phyloP scores from a whole-genome alignment of 2,329 filamentous ascomycete genomes.

The Botrytis tulipae region DNA sequence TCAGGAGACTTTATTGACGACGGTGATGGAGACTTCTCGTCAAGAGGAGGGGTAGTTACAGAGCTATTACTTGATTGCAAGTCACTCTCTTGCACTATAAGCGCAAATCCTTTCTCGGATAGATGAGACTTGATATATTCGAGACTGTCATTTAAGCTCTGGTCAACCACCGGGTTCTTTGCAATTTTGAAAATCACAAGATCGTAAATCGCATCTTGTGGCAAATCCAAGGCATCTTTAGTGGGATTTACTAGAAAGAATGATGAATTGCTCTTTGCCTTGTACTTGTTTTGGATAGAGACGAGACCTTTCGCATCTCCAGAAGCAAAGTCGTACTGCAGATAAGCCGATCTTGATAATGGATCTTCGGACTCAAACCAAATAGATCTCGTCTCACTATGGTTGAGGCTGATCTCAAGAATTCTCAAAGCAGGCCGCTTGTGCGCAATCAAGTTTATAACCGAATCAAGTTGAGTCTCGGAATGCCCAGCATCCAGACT shows the following conservation, averaged over 20 bases:
- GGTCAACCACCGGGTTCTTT: not conserved
- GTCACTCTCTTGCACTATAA: not conserved
- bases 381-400: constrained; percentile 30
- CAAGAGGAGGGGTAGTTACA: not conserved
- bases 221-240: not conserved
- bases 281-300: not conserved
- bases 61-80: not conserved
- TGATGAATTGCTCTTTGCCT: constrained; percentile 17
- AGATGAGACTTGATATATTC: not conserved
- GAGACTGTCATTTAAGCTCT: not conserved
- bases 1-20: not conserved
- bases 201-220: not conserved
- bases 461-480: constrained; percentile 9
- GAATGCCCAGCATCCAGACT: not conserved
- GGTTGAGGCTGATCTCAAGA: constrained; percentile 37
- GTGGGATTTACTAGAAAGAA: not conserved
- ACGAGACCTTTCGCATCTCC: constrained; percentile 12
- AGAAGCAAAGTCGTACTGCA: constrained; percentile 14
- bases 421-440: constrained; percentile 40
- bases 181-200: not conserved
- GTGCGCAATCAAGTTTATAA: constrained; percentile 41
- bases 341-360: not conserved
- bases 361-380: constrained; percentile 32
- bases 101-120: not conserved
- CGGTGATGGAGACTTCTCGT: not conserved